Evolutionary conservation across 306 rosid species (phyloP).

Genomic region (Vicia sativa): DNA sequence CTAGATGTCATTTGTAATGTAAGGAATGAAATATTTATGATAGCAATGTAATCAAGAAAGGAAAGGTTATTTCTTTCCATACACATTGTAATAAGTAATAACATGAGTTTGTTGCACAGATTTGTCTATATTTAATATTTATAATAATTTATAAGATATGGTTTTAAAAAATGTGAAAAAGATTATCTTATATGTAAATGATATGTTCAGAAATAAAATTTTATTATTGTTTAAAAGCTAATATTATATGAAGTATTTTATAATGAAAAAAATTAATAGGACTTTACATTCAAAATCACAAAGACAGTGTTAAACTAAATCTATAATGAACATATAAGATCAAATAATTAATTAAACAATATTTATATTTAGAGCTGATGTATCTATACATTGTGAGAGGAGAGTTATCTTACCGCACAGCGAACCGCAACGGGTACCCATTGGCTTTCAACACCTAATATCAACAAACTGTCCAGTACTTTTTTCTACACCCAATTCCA

Average conservation of each 20-base stretch:
- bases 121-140: background rate
- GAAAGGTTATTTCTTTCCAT: background rate
- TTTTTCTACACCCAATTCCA: constrained; percentile 64
- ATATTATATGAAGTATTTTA: background rate
- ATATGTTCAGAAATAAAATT: too few species aligned
- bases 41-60: background rate
- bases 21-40: background rate
- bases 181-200: too few species aligned
- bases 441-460: constrained; percentile 90
- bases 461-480: constrained; percentile 73
- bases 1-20: background rate
- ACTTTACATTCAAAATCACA: background rate
- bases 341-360: background rate
- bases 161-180: too few species aligned
- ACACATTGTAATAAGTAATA: background rate
- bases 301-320: background rate
- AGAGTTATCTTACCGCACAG: constrained; percentile 61
- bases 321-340: background rate
- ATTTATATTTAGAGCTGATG: background rate
- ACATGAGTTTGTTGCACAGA: background rate
- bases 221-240: background rate
- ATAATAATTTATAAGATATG: too few species aligned
- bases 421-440: constrained; percentile 93
- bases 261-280: background rate
- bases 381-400: constrained; percentile 11